Evolutionary conservation across 1,284 basidiomycete species (phyloP), one percentile per base, ranked within the genome.

Genomic region (Tremellales sp.): DNA sequence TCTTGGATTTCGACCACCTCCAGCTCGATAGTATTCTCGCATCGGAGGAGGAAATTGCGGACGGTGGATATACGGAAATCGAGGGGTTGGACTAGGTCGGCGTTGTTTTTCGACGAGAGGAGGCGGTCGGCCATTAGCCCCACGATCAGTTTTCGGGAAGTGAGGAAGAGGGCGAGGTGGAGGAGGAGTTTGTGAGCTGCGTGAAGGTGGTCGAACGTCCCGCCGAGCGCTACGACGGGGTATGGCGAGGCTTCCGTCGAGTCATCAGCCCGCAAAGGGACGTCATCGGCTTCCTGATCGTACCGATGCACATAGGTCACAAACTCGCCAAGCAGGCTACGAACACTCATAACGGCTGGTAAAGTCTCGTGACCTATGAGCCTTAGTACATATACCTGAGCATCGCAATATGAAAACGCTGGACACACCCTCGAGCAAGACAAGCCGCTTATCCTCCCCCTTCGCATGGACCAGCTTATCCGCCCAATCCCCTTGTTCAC

Each of bases 181-280:
- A 99, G 81, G 31, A 99, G 81, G 52, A 98, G 93, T 76, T 97
- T 97, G 78, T 99, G 94, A 0, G 94, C 94, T 1, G 91, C 84
- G 69, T 99, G 94, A 15, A 99, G 81, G 68, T 98, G 96, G 73
- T 99, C 94, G 70, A 98, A 98, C 0, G 94, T 98, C 10, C 85
- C 85, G 23, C 85, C 85, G 8, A 85, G 58, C 65, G 78, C 78
- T 3, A 70, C 62, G 17, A 21, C 41, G 19, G 21, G 4, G 36
- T 22, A 39, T 37, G n/a, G n/a, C n/a, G n/a, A n/a, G n/a, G n/a
- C n/a, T n/a, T n/a, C n/a, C n/a, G n/a, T n/a, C n/a, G n/a, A n/a
- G n/a, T n/a, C n/a, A n/a, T n/a, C n/a, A n/a, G n/a, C n/a, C n/a
- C n/a, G n/a, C n/a, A n/a, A n/a, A n/a, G n/a, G n/a, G n/a, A n/a